Base-by-base conservation (phyloP, 495 filamentous ascomycete species). In the Xylaria cubensis region DNA sequence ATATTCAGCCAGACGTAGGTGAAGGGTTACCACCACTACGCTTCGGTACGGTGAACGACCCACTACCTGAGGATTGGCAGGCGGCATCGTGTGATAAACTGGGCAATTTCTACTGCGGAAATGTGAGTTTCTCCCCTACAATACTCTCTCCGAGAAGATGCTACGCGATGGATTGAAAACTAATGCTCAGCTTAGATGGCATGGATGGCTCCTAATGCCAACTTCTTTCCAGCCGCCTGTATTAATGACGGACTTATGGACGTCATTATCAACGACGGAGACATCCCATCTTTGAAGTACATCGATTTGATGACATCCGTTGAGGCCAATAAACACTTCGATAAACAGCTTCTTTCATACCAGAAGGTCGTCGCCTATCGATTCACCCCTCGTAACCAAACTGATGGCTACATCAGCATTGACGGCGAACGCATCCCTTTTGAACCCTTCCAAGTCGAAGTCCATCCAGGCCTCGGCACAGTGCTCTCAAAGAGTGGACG, bases 51-150 rank as follows among this genome's bases (percentile, higher is more conserved):
- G 86, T 95, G 67, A 86, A 88, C 62, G 92, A 95, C 73, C 85
- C 91, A 9, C 78, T 98, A 2, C 94, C 94, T 0, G 81, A 86
- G 10, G 91, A 88, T 44, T 97, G 94, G 92, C 85, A 91, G 64
- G 82, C 91, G 26, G 80, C 92, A 13, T 88, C 92, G 6, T 86
- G 90, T 64, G 90, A 93, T 69, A 92, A 89, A 21, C 83, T 99
- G 50, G 94, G 95, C 8, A 98, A 93, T 78, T 98, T 99, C 83
- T 98, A 96, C 80, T 91, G 91, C 10, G 96, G 96, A 64, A 99
- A 97, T 76, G 88, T 88, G 77, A 76, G 82, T 78, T 50, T 64
- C 46, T 50, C 50, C 59, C 36, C 41, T n/a, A 41, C 39, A 3
- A 42, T 61, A 46, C 2, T 65, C 46, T 56, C 48, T 4, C 67